These are phyloP conservation scores for Mycena amicta DNA, from an alignment of 768 basidiomycete species.

Conservation along the genomic window DNA sequence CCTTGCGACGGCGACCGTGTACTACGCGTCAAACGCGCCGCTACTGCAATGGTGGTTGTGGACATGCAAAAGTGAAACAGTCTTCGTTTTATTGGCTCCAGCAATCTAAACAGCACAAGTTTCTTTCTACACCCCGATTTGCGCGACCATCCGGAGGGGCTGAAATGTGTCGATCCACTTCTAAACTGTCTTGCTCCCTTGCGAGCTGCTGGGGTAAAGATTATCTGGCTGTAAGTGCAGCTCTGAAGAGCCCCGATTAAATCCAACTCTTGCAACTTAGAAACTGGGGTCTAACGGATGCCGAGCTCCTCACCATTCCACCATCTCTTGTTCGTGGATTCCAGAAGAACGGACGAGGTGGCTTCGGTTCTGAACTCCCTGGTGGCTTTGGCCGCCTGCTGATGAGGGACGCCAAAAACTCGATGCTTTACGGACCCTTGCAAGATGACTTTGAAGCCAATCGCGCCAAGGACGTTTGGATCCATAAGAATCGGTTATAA, in stretches of 20 bases:
- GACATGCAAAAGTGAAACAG: constrained; percentile 72
- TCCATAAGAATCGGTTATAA: constrained; percentile 69
- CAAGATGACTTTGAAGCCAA: constrained; percentile 54
- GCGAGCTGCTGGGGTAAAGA: constrained; percentile 52
- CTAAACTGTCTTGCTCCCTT: constrained; percentile 50
- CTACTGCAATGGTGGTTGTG: constrained; percentile 61
- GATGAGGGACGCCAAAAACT: constrained; percentile 61
- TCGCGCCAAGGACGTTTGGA: constrained; percentile 67
- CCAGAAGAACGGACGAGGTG: constrained; percentile 47
- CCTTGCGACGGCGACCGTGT: constrained; percentile 53
- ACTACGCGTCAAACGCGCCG: constrained; percentile 51
- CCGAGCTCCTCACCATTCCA: constrained; percentile 62
- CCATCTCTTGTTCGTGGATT: constrained; percentile 61
- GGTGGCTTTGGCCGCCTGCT: constrained; percentile 55
- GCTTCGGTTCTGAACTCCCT: constrained; percentile 58
- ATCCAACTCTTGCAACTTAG: no score
- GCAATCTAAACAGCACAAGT: constrained; percentile 33
- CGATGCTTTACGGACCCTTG: constrained; percentile 65
- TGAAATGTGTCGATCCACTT: constrained; percentile 60
- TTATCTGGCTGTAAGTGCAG: constrained; percentile 66
- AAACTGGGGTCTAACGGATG: constrained; percentile 73
- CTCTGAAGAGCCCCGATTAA: no score
- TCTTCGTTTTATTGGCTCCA: not conserved
- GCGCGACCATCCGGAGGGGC: constrained; percentile 53
- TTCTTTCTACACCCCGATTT: constrained; percentile 69